phyloP scores from a whole-genome alignment of 2,329 filamentous ascomycete genomes.

The Claviceps sp. region DNA sequence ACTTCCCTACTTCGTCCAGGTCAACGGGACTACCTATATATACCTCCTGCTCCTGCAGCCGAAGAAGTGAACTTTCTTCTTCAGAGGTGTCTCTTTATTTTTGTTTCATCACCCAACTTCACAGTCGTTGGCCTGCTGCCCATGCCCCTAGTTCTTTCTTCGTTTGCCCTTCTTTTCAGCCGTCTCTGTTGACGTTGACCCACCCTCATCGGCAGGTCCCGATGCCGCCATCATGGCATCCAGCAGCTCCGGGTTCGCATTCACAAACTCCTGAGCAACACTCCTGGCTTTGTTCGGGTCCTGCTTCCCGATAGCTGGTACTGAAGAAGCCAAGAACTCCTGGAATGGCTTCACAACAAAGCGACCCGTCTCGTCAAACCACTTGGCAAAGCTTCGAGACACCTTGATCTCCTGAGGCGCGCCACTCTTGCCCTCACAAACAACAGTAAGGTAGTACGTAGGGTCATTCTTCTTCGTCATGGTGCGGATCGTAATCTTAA shows the following conservation, averaged over 20 bases:
- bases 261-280: slow-evolving; percentile 22
- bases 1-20: neutral
- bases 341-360: slow-evolving; percentile 69
- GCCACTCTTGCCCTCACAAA: slow-evolving; percentile 28
- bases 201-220: slow-evolving; percentile 16
- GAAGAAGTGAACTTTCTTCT: neutral
- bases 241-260: slow-evolving; percentile 33
- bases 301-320: slow-evolving; percentile 50
- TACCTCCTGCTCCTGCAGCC: neutral
- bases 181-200: slow-evolving; percentile 19
- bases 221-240: slow-evolving; percentile 28
- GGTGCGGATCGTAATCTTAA: slow-evolving; percentile 58
- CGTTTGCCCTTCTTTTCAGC: slow-evolving; percentile 30
- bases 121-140: neutral
- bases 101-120: neutral
- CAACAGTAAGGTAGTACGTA: slow-evolving; percentile 63
- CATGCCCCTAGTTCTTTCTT: slow-evolving; percentile 25
- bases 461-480: slow-evolving; percentile 68
- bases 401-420: slow-evolving; percentile 36
- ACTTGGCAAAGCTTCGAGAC: slow-evolving; percentile 53
- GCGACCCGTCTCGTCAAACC: slow-evolving; percentile 61
- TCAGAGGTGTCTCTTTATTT: neutral
- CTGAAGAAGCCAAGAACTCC: slow-evolving; percentile 55
- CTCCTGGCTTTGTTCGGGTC: slow-evolving; percentile 46
- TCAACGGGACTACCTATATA: neutral